Evolutionary conservation across 345 rosid species (phyloP), one percentile per base, ranked within the genome.

Genomic region (Hibiscus tridactylites): DNA sequence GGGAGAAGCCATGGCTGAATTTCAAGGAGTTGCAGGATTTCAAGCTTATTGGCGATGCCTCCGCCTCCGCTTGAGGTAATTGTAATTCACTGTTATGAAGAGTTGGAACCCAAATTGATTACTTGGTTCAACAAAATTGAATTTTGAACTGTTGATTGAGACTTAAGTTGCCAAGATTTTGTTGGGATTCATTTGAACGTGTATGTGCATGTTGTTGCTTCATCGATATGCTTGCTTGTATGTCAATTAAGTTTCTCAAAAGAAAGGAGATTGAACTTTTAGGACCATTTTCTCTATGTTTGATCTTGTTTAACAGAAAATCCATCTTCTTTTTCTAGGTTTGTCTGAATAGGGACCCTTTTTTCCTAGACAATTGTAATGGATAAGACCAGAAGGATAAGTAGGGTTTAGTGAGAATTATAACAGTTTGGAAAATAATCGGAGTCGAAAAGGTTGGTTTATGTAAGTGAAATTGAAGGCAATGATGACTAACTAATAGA

Each of bases 1-100:
- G 93, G 97, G 96, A 77, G 82, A 91, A 94, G 80, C 87, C 88
- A 19, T 94, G 98, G 98, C 13, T 79, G 82, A 78, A 94, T 42
- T 91, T 90, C 81, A 91, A 86, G 83, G 81, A 90, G 82, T 78
- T 91, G 73, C 88, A 90, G 74, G 88, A 83, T 6, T 94, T 94
- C 84, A 86, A 82, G 78, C 87, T 75, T 31, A 42, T 86, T 44
- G 90, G 81, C 10, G 88, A 82, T 70, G 74, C 83, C 61, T 73
- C 56, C 3, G 37, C 77, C 15, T 0, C 50, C 13, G 16, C 86
- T 54, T 78, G 79, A 74, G 61, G 60, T 33, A 33, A 33, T 33
- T 33, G 37, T 3, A 31, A 31, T 3, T 33, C 37, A 33, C 37
- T 4, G 0, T 33, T 33, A 33, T 33, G 37, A 33, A 33, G 11